Evolutionary conservation across 1,284 basidiomycete species (phyloP), one percentile per base, ranked within the genome.

Genomic region (Marasmius oreades): DNA sequence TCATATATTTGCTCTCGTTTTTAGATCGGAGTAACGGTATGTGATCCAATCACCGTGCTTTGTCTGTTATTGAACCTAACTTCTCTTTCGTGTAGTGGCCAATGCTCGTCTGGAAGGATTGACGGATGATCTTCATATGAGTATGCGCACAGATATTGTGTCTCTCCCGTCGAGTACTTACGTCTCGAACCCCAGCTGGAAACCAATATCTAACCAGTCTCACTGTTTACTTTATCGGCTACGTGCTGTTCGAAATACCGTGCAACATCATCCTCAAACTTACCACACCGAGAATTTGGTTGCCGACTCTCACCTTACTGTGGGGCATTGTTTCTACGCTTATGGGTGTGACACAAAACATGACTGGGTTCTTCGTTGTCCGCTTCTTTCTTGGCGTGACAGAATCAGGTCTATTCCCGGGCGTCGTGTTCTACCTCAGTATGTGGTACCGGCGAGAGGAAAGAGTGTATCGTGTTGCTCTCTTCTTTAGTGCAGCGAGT

Each of bases 371-470:
- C 0, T 70, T 87, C 11, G 78, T 73, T 1, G 81, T 80, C 44
- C 78, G 87, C 2, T 85, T 88, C 69, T 85, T 88, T 67, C 70
- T 88, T 16, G 86, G 86, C 4, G 64, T 86, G 14, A 62, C 81
- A 42, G 84, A 88, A 74, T 86, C 83, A 43, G 81, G 81, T 33
- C 73, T 86, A 16, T 79, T 84, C 55, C 84, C 85, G 14, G 83
- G 82, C 0, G 73, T 85, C 33, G 76, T 79, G 23, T 70, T 86
- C 3, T 86, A 84, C 64, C 75, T 79, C 33, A 84, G 75, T 1
- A 77, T 70, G 59, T 80, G 87, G 70, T 84, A 83, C 66, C 77
- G 83, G 51, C 73, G 86, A 51, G 47, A 50, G 28, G 24, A 50
- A 31, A 31, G 23, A 20, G 26, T 31, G 31, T 31, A 31, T 50